phyloP scores from a whole-genome alignment of 805 yeast genomes.

The Candida mattraensis region DNA sequence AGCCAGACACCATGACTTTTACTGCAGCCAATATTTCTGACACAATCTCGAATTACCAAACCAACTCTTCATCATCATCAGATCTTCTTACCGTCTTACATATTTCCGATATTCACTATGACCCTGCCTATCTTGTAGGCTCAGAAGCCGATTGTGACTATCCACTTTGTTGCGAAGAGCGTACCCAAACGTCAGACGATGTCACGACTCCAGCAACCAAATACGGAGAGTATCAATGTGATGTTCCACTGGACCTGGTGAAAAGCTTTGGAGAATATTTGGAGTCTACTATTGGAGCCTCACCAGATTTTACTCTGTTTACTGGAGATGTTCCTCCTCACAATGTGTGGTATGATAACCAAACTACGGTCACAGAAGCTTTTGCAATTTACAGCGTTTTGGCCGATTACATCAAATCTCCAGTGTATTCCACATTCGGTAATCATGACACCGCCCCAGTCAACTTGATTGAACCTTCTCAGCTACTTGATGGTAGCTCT shows the following conservation, averaged over 20 bases:
- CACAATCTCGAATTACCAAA: neutral
- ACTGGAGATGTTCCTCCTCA: conserved; percentile 3
- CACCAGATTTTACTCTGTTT: conserved; percentile 2
- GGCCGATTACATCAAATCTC: conserved; percentile 1
- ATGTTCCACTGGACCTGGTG: conserved; percentile 1
- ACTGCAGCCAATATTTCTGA: neutral
- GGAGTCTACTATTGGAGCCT: conserved; percentile 1
- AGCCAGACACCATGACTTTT: conserved; percentile 2
- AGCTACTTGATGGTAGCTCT: neutral
- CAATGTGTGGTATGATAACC: conserved; percentile 5
- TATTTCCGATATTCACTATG: conserved; percentile 4
- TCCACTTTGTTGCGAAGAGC: conserved; percentile 3
- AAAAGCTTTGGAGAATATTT: conserved; percentile 2
- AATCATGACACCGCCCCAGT: conserved; percentile 5
- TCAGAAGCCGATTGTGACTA: conserved; percentile 4
- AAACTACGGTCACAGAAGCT: conserved; percentile 2
- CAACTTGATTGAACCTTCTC: neutral
- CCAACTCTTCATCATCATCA: neutral
- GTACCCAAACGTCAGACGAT: conserved; percentile 1
- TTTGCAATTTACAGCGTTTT: conserved; percentile 1
- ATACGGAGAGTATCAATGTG: conserved; percentile 2
- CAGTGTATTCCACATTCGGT: conserved; percentile 1
- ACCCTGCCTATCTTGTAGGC: conserved; percentile 1
- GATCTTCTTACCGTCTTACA: conserved; percentile 1
- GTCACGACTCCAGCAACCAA: conserved; percentile 2